A percentile compares a stretch with the other conserved stretches of the same genome.
Evolutionary conservation across 345 rosid genomes (phyloP).

Genomic region (Gossypium sturtianum): DNA sequence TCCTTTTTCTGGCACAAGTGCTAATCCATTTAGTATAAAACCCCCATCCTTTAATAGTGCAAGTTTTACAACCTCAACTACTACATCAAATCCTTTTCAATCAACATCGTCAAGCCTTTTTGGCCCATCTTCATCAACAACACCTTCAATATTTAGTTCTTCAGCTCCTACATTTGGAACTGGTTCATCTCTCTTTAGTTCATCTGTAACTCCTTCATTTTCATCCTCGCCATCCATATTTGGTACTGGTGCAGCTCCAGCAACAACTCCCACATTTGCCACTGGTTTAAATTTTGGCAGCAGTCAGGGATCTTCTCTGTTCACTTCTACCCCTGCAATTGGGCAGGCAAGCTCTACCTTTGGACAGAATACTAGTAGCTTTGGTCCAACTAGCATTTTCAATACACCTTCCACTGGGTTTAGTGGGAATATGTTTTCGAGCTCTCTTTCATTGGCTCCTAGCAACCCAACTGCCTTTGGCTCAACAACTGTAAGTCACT

Average conservation of each 20-base stretch:
- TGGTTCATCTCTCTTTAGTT: conserved; percentile 37
- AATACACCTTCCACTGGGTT: conserved; percentile 50
- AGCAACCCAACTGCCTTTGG: conserved; percentile 32
- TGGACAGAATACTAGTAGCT: conserved; percentile 44
- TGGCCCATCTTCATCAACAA: conserved; percentile 33
- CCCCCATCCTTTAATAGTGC: conserved; percentile 35
- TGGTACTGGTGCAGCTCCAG: background rate
- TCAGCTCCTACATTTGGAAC: conserved; percentile 44
- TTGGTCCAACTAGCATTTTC: conserved; percentile 49
- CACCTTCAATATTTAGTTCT: conserved; percentile 43
- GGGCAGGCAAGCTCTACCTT: conserved; percentile 48
- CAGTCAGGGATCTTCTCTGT: conserved; percentile 57
- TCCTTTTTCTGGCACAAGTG: conserved; percentile 37
- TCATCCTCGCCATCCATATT: conserved; percentile 44
- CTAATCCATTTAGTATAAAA: conserved; percentile 53
- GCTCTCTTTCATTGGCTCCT: conserved; percentile 38
- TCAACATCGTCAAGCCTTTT: conserved; percentile 40
- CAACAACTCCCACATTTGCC: conserved; percentile 4
- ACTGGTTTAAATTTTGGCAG: conserved; percentile 23
- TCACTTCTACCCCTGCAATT: conserved; percentile 41
- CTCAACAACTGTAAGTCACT: conserved; percentile 51
- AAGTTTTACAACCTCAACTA: conserved; percentile 33
- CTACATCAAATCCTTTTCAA: conserved; percentile 32
- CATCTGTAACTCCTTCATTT: conserved; percentile 49
- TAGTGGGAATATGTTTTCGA: conserved; percentile 38